These are phyloP conservation scores for Protomyces gravidus DNA, from an alignment of 1,139 yeast genomes.

Conservation along the genomic window DNA sequence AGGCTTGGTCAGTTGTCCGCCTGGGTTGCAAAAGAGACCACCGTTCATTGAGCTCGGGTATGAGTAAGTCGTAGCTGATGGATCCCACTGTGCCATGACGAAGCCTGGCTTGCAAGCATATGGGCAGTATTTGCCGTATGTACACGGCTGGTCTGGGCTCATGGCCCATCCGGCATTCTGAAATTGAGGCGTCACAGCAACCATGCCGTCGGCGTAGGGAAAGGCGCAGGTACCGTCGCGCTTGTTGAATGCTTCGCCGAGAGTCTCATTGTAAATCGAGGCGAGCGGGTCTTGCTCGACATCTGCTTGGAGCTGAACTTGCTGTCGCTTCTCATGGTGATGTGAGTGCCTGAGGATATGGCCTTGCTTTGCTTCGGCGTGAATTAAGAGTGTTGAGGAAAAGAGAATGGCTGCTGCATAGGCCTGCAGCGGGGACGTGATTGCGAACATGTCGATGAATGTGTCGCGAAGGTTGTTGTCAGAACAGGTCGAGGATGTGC, in stretches of 20 bases:
- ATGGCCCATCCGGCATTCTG: constrained; percentile 68
- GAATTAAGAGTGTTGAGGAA: background rate
- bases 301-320: background rate
- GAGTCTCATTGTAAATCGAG: constrained; percentile 8
- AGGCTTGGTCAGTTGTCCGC: constrained; percentile 65
- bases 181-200: constrained; percentile 53
- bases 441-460: background rate
- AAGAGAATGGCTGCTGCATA: constrained; percentile 3
- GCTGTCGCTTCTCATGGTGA: constrained; percentile 7
- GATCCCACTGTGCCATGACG: constrained; percentile 96
- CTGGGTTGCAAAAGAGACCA: constrained; percentile 68
- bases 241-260: constrained; percentile 2
- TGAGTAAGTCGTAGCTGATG: constrained; percentile 74
- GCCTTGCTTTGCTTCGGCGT: background rate
- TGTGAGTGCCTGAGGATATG: constrained; percentile 8
- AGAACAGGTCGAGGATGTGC: too few species aligned
- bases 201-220: constrained; percentile 63
- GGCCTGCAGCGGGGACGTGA: constrained; percentile 3
- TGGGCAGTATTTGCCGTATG: constrained; percentile 89
- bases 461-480: background rate
- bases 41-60: constrained; percentile 63
- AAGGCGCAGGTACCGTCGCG: constrained; percentile 41
- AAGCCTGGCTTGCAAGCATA: constrained; percentile 94
- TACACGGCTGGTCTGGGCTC: constrained; percentile 72
- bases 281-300: background rate